A percentile compares a stretch with the other conserved stretches of the same genome.
Conservation (phyloP, 345 rosid genomes). For the Nasturtium officinale region DNA sequence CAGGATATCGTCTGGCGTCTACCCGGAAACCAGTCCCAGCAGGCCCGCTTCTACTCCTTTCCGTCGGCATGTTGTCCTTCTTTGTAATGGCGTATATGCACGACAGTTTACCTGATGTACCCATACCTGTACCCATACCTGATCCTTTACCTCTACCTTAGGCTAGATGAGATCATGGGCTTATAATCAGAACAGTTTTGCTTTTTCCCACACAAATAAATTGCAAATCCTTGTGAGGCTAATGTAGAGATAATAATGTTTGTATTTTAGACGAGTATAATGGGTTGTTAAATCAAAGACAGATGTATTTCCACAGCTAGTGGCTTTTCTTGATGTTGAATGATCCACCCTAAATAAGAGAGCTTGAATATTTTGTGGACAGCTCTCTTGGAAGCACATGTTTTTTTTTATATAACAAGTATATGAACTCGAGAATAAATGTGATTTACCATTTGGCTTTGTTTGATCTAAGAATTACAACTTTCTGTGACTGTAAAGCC, state of each 20-base stretch:
- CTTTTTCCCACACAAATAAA: slow-evolving; percentile 34
- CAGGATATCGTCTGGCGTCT: slow-evolving; percentile 79
- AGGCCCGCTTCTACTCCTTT: slow-evolving; percentile 68
- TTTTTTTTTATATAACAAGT: too few relatives aligned
- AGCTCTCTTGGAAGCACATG: too few relatives aligned
- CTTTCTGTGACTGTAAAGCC: background rate
- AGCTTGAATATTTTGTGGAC: background rate
- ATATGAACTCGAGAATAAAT: background rate
- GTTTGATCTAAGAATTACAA: slow-evolving; percentile 12
- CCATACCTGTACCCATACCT: slow-evolving; percentile 6
- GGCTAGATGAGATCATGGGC: slow-evolving; percentile 15
- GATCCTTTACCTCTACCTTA: slow-evolving; percentile 41
- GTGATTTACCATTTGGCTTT: background rate
- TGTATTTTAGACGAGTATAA: background rate
- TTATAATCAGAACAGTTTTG: slow-evolving; percentile 8
- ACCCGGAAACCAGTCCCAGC: slow-evolving; percentile 65
- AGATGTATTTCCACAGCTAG: background rate
- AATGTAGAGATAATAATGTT: slow-evolving; percentile 16
- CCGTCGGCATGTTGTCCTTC: slow-evolving; percentile 57
- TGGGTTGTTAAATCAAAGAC: slow-evolving; percentile 10
- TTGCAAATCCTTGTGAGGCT: slow-evolving; percentile 26
- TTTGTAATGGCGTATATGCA: slow-evolving; percentile 52
- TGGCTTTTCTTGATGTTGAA: background rate
- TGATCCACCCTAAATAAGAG: background rate
- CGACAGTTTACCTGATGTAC: slow-evolving; percentile 35